Evolutionary conservation across 2,329 filamentous ascomycete genomes (phyloP).

Genomic region (Trichoderma sp.): DNA sequence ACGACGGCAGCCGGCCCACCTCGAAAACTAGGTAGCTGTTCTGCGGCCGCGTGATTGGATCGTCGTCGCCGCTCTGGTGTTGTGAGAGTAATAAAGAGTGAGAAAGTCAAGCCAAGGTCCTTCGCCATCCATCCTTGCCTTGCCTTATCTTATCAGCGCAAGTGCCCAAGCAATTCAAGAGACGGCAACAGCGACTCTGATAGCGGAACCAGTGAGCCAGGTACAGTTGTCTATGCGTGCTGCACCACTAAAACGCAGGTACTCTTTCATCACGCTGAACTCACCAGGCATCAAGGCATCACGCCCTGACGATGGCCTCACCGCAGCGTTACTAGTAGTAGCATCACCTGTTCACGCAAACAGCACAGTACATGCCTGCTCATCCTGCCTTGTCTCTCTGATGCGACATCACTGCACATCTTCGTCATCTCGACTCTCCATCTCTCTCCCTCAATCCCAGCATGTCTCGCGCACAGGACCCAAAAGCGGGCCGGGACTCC

Average conservation of each 20-base stretch:
- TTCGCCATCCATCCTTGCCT: neutral
- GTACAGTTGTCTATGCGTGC: too few species aligned
- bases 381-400: neutral
- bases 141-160: neutral
- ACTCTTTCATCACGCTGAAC: too few species aligned
- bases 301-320: neutral
- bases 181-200: too few species aligned
- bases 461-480: conserved; percentile 12
- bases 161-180: too few species aligned
- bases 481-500: conserved; percentile 21
- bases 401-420: neutral
- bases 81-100: neutral
- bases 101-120: neutral
- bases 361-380: neutral
- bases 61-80: neutral
- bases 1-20: conserved; percentile 8
- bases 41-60: conserved; percentile 18
- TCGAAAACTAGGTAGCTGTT: conserved; percentile 9
- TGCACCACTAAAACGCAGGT: too few species aligned
- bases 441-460: conserved; percentile 3
- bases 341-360: neutral
- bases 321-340: neutral
- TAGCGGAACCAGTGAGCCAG: too few species aligned
- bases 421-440: conserved; percentile 7
- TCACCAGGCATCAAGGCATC: conserved; percentile 9